Evolutionary conservation across 2,329 filamentous ascomycete genomes (phyloP), one percentile per base, ranked within the genome.

Genomic region (Fusarium tjaetaba): DNA sequence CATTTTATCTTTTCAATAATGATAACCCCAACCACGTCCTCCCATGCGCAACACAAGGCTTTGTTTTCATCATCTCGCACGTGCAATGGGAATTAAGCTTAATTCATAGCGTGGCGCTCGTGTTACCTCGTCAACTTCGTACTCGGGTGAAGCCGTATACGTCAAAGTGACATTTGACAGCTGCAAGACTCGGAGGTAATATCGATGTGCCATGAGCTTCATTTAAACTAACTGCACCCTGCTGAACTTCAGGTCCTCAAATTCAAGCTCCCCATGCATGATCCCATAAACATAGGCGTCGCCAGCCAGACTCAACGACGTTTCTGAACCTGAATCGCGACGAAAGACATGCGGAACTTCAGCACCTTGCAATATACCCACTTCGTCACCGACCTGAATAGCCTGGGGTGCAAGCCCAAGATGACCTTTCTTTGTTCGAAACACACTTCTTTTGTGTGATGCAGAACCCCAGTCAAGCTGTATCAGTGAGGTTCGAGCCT

Each of bases 401-500:
- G 59, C 46, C 14, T 56, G 51, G 20, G 59, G 51, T n/a, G 51
- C 51, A 28, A 57, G 59, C 5, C 59, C 59, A 7, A 62, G 26
- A 46, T 62, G 13, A 8, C 51, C 59, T n/a, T 11, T 45, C 10
- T 57, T 13, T 7, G 49, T 62, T 16, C 51, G 59, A 20, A 57
- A 62, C 5, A 62, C 24, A 4, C 22, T 32, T 39, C 39, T 57
- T 13, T 45, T 57, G 20, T 57, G 49, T 18, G 51, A 39, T 7
- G 59, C 59, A 38, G 51, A 62, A 7, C 59, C 39, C 59, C 59
- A 57, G 13, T 62, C 39, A 24, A 62, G 59, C 8, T 41, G 59
- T 28, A 62, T 57, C 15, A 34, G 22, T 4, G 39, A 62, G 1
- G 39, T 57, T 7, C 38, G 51, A 57, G 26, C 30, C 39, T 39